Conservation (phyloP, 2,329 filamentous ascomycete genomes). For the Neonectria sp. region DNA sequence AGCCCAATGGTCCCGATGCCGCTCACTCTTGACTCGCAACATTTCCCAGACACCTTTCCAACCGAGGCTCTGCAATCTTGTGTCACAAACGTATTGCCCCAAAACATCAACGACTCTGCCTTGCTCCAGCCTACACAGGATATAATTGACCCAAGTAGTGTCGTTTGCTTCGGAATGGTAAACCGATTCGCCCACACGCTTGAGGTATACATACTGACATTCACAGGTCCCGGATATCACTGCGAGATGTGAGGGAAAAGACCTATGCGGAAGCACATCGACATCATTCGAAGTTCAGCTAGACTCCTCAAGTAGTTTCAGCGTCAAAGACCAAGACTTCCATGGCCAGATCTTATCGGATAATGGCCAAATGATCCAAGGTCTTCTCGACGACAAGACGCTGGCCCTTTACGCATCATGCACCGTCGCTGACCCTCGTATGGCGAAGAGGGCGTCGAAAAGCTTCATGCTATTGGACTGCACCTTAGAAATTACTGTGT, state of each 20-base stretch:
- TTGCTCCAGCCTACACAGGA: neutral
- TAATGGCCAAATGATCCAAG: constrained; percentile 31
- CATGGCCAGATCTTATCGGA: constrained; percentile 16
- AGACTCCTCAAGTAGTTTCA: constrained; percentile 18
- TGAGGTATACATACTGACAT: neutral
- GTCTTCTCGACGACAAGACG: constrained; percentile 29
- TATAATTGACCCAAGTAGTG: neutral
- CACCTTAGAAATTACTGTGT: constrained; percentile 46
- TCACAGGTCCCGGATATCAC: constrained; percentile 20
- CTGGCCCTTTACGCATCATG: constrained; percentile 20
- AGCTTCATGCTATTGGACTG: constrained; percentile 11
- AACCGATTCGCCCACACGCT: neutral
- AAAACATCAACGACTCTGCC: neutral
- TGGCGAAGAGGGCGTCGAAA: neutral
- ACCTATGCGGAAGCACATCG: accelerated
- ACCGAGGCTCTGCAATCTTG: neutral
- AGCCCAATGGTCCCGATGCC: neutral
- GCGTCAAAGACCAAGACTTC: neutral
- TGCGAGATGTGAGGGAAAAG: constrained; percentile 3
- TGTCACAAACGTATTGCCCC: neutral
- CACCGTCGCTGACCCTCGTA: neutral
- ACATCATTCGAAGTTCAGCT: constrained; percentile 10
- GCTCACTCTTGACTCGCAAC: neutral
- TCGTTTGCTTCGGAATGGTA: constrained; percentile 37
- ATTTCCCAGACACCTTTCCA: neutral